A percentile compares a stretch with the other conserved stretches of the same genome.
phyloP scores from a whole-genome alignment of 768 basidiomycete species.

The Hygrophoropsis aurantiaca region DNA sequence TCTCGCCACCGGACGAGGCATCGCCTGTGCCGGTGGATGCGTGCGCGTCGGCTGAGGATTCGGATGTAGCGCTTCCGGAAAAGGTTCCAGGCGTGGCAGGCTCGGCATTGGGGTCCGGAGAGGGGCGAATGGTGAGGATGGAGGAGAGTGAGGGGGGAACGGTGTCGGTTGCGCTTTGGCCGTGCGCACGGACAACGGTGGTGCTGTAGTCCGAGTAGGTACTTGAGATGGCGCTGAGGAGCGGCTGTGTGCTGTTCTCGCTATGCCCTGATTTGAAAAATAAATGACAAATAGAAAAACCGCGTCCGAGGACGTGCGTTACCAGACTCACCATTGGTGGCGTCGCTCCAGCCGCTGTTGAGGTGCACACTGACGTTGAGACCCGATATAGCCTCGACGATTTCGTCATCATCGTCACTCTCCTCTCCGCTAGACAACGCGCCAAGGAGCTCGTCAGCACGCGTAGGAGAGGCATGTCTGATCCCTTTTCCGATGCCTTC shows the following conservation, averaged over 20 bases:
- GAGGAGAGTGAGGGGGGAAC: conserved; percentile 63
- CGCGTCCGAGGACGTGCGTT: conserved; percentile 5
- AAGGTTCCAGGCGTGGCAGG: conserved; percentile 40
- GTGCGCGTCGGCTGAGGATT: conserved; percentile 22
- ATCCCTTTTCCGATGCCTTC: conserved; percentile 67
- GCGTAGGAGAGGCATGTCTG: conserved; percentile 30
- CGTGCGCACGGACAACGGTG: conserved; percentile 58
- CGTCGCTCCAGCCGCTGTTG: conserved; percentile 46
- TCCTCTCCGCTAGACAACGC: conserved; percentile 46
- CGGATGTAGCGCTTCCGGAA: conserved; percentile 6
- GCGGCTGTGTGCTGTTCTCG: conserved; percentile 52
- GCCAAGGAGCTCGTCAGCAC: conserved; percentile 34
- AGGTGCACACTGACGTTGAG: conserved; percentile 50
- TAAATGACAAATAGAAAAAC: conserved; percentile 11
- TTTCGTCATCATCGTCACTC: conserved; percentile 65
- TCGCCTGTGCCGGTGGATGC: conserved; percentile 17
- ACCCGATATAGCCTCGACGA: conserved; percentile 57
- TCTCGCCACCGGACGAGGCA: conserved; percentile 25
- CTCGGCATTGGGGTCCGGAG: conserved; percentile 49
- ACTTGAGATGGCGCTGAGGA: conserved; percentile 46
- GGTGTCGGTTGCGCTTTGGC: conserved; percentile 36
- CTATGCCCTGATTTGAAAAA: conserved; percentile 28
- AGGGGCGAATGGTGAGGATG: conserved; percentile 67
- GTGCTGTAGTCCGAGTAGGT: conserved; percentile 66
- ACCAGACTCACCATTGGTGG: conserved; percentile 29